Evolutionary conservation across 305 asterid species (phyloP).

Genomic region (Euphrasia arctica): DNA sequence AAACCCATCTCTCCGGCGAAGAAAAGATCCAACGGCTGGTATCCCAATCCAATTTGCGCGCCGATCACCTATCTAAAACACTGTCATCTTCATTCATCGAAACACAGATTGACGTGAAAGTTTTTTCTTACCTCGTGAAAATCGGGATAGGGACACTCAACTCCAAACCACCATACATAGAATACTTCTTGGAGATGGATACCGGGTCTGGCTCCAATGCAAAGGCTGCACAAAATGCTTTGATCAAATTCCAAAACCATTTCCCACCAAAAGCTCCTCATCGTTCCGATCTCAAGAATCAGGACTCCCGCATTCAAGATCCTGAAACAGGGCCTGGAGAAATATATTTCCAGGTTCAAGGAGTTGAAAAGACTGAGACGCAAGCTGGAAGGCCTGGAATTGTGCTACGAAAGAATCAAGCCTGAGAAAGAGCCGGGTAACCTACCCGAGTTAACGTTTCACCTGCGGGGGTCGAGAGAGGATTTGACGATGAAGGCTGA

Average conservation of each 20-base stretch:
- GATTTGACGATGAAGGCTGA: slow-evolving; percentile 24
- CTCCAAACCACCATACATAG: slow-evolving; percentile 26
- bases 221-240: slow-evolving; percentile 28
- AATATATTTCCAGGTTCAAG: slow-evolving; percentile 20
- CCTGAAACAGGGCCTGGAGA: slow-evolving; percentile 18
- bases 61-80: background rate
- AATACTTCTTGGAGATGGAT: slow-evolving; percentile 27
- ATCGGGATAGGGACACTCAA: slow-evolving; percentile 28
- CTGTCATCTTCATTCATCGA: background rate
- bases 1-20: background rate
- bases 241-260: slow-evolving; percentile 23
- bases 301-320: slow-evolving; percentile 21
- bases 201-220: slow-evolving; percentile 26
- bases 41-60: slow-evolving; percentile 10
- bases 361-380: slow-evolving; percentile 11
- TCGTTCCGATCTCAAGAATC: slow-evolving; percentile 26
- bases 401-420: slow-evolving; percentile 27
- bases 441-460: slow-evolving; percentile 26
- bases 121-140: slow-evolving; percentile 12
- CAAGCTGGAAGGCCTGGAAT: slow-evolving; percentile 13
- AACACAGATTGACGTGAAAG: background rate
- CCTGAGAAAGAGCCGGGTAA: background rate
- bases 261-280: slow-evolving; percentile 25
- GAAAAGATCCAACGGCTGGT: slow-evolving; percentile 11
- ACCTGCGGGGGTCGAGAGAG: slow-evolving; percentile 19